phyloP scores from a whole-genome alignment of 768 basidiomycete genomes.

The Tephrocybe sp. region DNA sequence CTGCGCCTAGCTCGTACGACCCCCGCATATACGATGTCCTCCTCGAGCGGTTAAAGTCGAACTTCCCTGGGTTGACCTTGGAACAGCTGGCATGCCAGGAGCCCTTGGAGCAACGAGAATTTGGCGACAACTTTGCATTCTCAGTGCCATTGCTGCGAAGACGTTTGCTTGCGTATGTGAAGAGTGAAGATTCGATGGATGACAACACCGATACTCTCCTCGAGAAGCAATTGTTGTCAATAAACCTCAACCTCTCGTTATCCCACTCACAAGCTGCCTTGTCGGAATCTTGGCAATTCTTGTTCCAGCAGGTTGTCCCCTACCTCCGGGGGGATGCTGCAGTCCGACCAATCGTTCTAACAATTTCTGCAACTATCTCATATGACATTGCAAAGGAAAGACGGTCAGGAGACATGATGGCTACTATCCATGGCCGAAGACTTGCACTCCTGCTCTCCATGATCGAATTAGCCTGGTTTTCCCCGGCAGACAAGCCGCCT shows the following conservation, averaged over 20 bases:
- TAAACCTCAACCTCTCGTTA: conserved; percentile 88
- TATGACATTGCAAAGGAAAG: conserved; percentile 63
- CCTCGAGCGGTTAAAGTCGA: conserved; percentile 39
- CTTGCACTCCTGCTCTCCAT: conserved; percentile 72
- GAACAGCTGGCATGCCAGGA: conserved; percentile 63
- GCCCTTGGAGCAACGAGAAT: conserved; percentile 66
- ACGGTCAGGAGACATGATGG: conserved; percentile 82
- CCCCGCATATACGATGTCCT: conserved; percentile 69
- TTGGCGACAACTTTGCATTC: conserved; percentile 80
- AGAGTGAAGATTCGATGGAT: conserved; percentile 35
- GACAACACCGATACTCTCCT: conserved; percentile 46
- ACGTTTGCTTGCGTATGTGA: conserved; percentile 54
- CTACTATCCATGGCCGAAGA: conserved; percentile 72
- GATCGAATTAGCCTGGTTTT: conserved; percentile 81
- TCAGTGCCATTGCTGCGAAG: conserved; percentile 54
- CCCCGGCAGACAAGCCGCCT: conserved; percentile 46
- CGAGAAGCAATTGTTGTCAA: conserved; percentile 59
- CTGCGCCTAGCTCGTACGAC: conserved; percentile 67
- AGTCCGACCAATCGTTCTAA: conserved; percentile 53
- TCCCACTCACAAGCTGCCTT: conserved; percentile 74
- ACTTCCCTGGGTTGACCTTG: conserved; percentile 60
- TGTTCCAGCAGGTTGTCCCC: conserved; percentile 62
- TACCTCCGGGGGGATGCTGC: conserved; percentile 61
- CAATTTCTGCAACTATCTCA: conserved; percentile 62
- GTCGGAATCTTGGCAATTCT: conserved; percentile 73